Conservation (phyloP, 164 flowering plant species). For the Chloranthus sessilifolius region DNA sequence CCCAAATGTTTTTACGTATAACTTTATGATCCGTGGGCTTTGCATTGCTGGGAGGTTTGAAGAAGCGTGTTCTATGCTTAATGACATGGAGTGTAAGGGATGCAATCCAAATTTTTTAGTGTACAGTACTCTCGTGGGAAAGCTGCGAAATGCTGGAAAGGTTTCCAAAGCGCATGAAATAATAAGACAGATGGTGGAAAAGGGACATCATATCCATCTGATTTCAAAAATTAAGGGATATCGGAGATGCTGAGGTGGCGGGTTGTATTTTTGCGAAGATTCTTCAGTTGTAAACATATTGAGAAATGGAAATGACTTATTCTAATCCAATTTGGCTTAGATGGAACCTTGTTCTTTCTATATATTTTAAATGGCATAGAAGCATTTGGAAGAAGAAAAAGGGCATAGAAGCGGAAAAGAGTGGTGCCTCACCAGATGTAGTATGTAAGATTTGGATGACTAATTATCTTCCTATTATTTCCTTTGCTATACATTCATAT, state of each 20-base stretch:
- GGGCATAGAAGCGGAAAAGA: too few relatives aligned
- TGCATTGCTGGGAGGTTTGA: conserved; percentile 66
- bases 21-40: conserved; percentile 89
- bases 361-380: too few relatives aligned
- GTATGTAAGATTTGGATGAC: too few relatives aligned
- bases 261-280: too few relatives aligned
- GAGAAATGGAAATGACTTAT: too few relatives aligned
- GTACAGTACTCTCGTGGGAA: conserved; percentile 62
- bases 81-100: conserved; percentile 78
- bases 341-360: too few relatives aligned
- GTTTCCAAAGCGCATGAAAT: conserved; percentile 62
- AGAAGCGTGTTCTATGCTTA: conserved; percentile 62
- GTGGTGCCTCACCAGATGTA: too few relatives aligned
- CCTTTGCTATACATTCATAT: too few relatives aligned
- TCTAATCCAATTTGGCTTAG: too few relatives aligned
- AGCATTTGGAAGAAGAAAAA: too few relatives aligned
- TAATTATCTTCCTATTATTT: too few relatives aligned
- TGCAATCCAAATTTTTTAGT: conserved; percentile 84
- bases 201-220: conserved; percentile 57
- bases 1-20: conserved; percentile 86
- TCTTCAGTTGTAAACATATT: too few relatives aligned
- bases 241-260: conserved; percentile 32
- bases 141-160: conserved; percentile 69
- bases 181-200: conserved; percentile 56
- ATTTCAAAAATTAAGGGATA: conserved; percentile 48